Conservation (phyloP, 306 rosid genomes). For the Cicer pinnatifidum region DNA sequence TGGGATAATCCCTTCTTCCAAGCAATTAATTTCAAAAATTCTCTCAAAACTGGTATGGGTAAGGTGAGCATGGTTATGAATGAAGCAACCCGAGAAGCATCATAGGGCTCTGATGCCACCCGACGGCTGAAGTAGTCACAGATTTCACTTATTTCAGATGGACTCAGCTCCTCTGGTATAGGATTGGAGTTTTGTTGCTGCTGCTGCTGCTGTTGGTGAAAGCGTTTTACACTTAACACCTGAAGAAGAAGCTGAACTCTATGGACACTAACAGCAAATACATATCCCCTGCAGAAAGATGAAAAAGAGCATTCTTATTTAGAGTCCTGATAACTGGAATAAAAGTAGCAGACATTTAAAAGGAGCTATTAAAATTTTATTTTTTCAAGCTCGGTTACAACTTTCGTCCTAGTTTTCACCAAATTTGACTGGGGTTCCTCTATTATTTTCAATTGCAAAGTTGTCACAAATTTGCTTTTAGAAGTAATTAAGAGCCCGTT, state of each 20-base stretch:
- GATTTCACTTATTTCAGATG: slow-evolving; percentile 86
- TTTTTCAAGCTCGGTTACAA: not conserved
- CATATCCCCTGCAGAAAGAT: slow-evolving; percentile 85
- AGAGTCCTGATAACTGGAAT: slow-evolving; percentile 13
- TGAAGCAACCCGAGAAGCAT: slow-evolving; percentile 99
- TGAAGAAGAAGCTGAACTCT: slow-evolving; percentile 99
- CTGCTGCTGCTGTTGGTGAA: slow-evolving; percentile 90
- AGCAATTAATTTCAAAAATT: slow-evolving; percentile 92
- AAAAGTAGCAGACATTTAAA: not conserved
- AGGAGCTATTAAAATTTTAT: not conserved
- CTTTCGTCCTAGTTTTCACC: too few species aligned
- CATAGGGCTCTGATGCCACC: slow-evolving; percentile 98
- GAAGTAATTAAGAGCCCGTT: too few species aligned
- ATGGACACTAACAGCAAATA: slow-evolving; percentile 98
- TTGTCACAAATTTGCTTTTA: too few species aligned
- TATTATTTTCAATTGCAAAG: too few species aligned
- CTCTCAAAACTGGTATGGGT: slow-evolving; percentile 89
- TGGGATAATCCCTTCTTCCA: slow-evolving; percentile 94
- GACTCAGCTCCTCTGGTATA: slow-evolving; percentile 88
- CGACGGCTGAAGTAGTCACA: slow-evolving; percentile 99
- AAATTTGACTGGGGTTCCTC: too few species aligned
- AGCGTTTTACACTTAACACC: slow-evolving; percentile 97
- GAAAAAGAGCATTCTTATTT: slow-evolving; percentile 40
- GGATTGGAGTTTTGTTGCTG: slow-evolving; percentile 78
- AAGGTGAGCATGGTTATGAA: slow-evolving; percentile 96